phyloP scores from a whole-genome alignment of 257 asterid species.

The Striga asiatica region DNA sequence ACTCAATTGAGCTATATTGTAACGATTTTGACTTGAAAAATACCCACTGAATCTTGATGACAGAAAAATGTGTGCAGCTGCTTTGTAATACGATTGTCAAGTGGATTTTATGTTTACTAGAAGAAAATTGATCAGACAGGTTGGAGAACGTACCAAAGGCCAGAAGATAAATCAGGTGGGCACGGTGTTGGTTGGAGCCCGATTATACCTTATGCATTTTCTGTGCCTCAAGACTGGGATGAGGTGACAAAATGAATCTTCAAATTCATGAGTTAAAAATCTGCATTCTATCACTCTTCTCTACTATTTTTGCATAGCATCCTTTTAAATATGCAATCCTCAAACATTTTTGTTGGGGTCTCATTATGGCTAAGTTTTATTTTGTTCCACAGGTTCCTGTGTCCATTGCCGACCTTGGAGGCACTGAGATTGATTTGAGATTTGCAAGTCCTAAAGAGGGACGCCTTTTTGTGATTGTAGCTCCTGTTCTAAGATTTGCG shows the following conservation, averaged over 20 bases:
- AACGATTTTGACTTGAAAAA: too few relatives aligned
- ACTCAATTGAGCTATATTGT: too few relatives aligned
- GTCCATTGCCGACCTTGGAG: constrained; percentile 93
- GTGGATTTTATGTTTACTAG: constrained; percentile 29
- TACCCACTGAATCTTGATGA: neutral
- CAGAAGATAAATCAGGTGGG: constrained; percentile 93
- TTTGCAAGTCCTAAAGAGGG: constrained; percentile 80
- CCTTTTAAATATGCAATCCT: too few relatives aligned
- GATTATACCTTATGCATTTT: constrained; percentile 64
- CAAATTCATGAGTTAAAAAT: neutral
- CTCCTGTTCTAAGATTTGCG: constrained; percentile 81
- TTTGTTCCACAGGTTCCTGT: constrained; percentile 66
- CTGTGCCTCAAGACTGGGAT: constrained; percentile 77
- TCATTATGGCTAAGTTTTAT: neutral
- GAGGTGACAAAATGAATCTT: constrained; percentile 36
- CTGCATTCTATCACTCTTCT: too few relatives aligned
- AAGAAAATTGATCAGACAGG: constrained; percentile 71
- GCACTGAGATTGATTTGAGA: constrained; percentile 93
- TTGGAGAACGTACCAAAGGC: constrained; percentile 94
- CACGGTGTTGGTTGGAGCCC: constrained; percentile 99
- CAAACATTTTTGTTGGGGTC: neutral
- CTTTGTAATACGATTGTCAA: neutral
- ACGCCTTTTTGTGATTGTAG: constrained; percentile 66
- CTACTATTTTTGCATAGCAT: too few relatives aligned
- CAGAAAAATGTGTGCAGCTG: neutral